A percentile compares a stretch with the other conserved stretches of the same genome.
These are phyloP conservation scores for Ogataea parapolymorpha DNA, from an alignment of 805 yeast genomes.

Conservation along the genomic window DNA sequence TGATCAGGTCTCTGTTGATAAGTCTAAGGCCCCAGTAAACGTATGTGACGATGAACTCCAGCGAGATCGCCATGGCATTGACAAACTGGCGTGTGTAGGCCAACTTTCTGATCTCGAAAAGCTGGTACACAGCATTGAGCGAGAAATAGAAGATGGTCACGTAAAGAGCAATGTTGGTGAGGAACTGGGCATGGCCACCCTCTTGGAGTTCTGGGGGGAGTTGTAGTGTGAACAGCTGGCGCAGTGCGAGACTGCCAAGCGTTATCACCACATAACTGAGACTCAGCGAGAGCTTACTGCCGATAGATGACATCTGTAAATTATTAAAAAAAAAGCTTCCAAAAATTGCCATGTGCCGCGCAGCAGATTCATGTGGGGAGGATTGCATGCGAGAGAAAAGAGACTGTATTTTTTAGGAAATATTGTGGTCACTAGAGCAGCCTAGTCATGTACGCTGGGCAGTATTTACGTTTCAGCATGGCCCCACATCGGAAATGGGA, in stretches of 20 bases:
- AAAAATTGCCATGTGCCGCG: background rate
- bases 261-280: slow-evolving; percentile 14
- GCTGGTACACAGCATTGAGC: slow-evolving; percentile 39
- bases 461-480: background rate
- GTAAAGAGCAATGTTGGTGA: slow-evolving; percentile 61
- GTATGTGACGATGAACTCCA: slow-evolving; percentile 58
- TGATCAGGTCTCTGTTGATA: slow-evolving; percentile 47
- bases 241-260: slow-evolving; percentile 14
- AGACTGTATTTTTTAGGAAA: background rate
- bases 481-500: background rate
- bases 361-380: background rate
- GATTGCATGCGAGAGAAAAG: background rate
- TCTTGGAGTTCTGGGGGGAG: slow-evolving; percentile 48
- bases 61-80: slow-evolving; percentile 53
- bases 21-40: slow-evolving; percentile 70
- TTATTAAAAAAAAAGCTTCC: background rate
- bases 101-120: slow-evolving; percentile 23
- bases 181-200: slow-evolving; percentile 71
- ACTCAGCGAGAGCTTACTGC: slow-evolving; percentile 14
- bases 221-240: slow-evolving; percentile 17
- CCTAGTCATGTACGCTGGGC: background rate
- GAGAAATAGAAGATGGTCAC: slow-evolving; percentile 43
- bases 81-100: slow-evolving; percentile 35
- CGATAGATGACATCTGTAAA: background rate
- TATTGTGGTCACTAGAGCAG: background rate